Evolutionary conservation across 108 stramenopile genomes (phyloP).

Genomic region (Nitzschia inconspicua): DNA sequence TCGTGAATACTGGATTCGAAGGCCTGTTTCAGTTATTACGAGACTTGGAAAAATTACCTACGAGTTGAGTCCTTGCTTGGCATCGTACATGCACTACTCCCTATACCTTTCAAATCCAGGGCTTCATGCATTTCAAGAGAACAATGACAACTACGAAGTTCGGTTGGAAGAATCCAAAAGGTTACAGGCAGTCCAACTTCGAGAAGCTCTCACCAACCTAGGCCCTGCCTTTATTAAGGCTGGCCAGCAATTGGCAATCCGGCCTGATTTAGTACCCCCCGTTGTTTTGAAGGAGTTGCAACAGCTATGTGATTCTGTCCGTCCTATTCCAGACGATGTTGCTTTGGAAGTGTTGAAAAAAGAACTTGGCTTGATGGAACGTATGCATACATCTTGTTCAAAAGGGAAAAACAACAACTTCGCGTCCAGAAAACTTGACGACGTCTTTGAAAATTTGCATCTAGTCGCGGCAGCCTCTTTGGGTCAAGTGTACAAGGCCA

Average conservation of each 20-base stretch:
- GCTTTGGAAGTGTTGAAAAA: slow-evolving; percentile 63
- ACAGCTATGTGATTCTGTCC: slow-evolving; percentile 91
- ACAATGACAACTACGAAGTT: slow-evolving; percentile 7
- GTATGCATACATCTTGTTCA: not conserved
- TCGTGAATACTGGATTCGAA: slow-evolving; percentile 58
- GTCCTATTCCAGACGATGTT: slow-evolving; percentile 75
- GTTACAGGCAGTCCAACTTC: slow-evolving; percentile 37
- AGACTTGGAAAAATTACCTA: slow-evolving; percentile 43
- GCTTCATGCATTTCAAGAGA: too few relatives aligned
- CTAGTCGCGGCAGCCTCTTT: slow-evolving; percentile 83
- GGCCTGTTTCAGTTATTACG: slow-evolving; percentile 56
- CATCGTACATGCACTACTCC: slow-evolving; percentile 28
- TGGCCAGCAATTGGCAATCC: slow-evolving; percentile 87
- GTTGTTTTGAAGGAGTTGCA: slow-evolving; percentile 83
- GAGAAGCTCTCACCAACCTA: slow-evolving; percentile 70
- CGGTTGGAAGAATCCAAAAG: slow-evolving; percentile 20
- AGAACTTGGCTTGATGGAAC: slow-evolving; percentile 36
- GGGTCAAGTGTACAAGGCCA: slow-evolving; percentile 80
- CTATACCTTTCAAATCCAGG: too few relatives aligned
- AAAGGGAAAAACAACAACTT: not conserved
- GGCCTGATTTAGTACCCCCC: slow-evolving; percentile 91
- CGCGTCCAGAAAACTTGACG: not conserved
- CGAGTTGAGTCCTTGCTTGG: slow-evolving; percentile 52
- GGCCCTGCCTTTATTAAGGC: slow-evolving; percentile 95
- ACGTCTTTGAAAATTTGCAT: slow-evolving; percentile 25